Percentiles rank a stretch among this genome's conserved stretches.
phyloP scores from a whole-genome alignment of 495 filamentous ascomycete species.

The Aspergillus diversus region DNA sequence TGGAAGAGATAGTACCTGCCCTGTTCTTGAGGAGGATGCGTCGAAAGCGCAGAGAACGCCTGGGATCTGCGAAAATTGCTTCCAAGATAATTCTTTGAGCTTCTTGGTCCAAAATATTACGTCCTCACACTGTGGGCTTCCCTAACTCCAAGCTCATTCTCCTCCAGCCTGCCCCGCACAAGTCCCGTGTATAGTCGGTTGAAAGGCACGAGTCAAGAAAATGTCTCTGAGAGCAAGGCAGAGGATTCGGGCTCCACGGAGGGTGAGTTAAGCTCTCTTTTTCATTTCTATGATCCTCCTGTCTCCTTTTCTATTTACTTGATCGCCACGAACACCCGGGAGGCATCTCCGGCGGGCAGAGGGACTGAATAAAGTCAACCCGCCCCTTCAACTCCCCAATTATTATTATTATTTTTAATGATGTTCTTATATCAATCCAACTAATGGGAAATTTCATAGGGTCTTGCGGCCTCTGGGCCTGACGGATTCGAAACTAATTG shows the following conservation, averaged over 20 bases:
- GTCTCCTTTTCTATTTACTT: neutral
- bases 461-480: conserved; percentile 53
- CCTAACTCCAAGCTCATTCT: neutral
- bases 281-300: neutral
- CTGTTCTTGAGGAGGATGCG: conserved; percentile 2
- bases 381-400: neutral
- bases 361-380: neutral
- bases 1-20: neutral
- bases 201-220: conserved; percentile 27
- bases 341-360: neutral
- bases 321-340: neutral
- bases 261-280: conserved; percentile 55
- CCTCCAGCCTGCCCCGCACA: conserved; percentile 27
- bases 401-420: neutral
- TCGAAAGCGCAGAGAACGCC: neutral
- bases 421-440: neutral
- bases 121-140: neutral
- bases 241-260: conserved; percentile 72
- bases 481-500: conserved; percentile 85
- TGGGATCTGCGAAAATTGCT: neutral
- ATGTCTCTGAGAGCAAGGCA: conserved; percentile 70
- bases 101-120: neutral
- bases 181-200: conserved; percentile 6
- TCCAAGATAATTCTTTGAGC: neutral
- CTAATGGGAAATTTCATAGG: conserved; percentile 44